Percentiles rank a stretch among this genome's conserved stretches.
These are phyloP conservation scores for Komagataella pastoris DNA, from an alignment of 805 yeast species.

Conservation along the genomic window DNA sequence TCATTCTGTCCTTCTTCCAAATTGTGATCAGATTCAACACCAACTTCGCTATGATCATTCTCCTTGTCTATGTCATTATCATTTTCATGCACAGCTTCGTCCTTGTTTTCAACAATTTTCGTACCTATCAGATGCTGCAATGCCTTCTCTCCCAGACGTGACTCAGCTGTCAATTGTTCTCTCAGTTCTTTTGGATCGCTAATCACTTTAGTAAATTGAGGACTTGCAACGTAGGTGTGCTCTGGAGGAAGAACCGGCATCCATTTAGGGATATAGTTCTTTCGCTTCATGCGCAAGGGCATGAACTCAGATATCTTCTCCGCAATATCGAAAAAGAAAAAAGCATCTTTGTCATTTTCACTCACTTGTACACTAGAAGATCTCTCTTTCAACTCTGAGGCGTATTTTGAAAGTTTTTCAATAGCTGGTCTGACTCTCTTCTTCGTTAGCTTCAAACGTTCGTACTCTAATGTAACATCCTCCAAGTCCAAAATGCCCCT, in stretches of 20 bases:
- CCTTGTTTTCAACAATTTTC: not conserved
- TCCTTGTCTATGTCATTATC: conserved; percentile 11
- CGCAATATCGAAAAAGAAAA: conserved; percentile 38
- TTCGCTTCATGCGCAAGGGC: conserved; percentile 29
- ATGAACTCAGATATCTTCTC: conserved; percentile 37
- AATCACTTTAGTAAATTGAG: conserved; percentile 46
- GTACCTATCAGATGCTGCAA: conserved; percentile 37
- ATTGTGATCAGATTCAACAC: not conserved
- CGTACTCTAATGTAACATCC: conserved; percentile 25
- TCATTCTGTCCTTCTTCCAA: not conserved
- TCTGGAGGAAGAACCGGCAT: conserved; percentile 89
- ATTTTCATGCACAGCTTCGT: conserved; percentile 10
- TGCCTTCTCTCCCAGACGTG: conserved; percentile 69
- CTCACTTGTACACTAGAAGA: conserved; percentile 15
- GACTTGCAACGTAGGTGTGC: conserved; percentile 76
- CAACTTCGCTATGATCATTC: conserved; percentile 1
- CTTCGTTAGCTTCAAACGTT: conserved; percentile 8
- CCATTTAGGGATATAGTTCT: conserved; percentile 52
- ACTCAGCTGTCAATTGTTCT: conserved; percentile 65
- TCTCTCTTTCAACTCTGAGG: conserved; percentile 4
- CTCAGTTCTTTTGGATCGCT: conserved; percentile 63
- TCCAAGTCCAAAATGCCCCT: conserved; percentile 25
- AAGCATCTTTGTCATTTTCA: conserved; percentile 30
- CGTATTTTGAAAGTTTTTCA: conserved; percentile 1
- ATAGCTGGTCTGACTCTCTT: conserved; percentile 3